These are phyloP conservation scores for Haematococcus sp. DNA, from an alignment of 139 green algal species.

Conservation along the genomic window DNA sequence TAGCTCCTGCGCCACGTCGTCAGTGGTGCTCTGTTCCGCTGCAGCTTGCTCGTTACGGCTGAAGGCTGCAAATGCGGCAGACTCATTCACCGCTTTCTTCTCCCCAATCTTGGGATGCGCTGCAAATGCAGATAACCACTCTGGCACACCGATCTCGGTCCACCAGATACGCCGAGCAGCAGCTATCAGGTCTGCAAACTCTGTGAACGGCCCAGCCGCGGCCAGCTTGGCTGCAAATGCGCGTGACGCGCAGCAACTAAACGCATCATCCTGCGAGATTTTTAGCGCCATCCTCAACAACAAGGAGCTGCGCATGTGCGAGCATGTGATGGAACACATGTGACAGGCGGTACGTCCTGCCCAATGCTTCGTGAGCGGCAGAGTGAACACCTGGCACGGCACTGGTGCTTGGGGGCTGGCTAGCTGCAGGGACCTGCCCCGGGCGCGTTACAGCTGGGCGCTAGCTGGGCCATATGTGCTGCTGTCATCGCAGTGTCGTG, in stretches of 20 bases:
- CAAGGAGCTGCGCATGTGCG: too few species aligned
- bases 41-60: slow-evolving; percentile 24
- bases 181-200: slow-evolving; percentile 32
- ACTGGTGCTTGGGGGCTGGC: too few species aligned
- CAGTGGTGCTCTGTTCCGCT: slow-evolving; percentile 12
- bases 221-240: slow-evolving; percentile 52
- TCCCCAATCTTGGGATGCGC: slow-evolving; percentile 90
- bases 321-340: too few species aligned
- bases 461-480: too few species aligned
- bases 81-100: slow-evolving; percentile 23
- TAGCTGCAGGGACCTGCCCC: too few species aligned
- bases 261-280: slow-evolving; percentile 16
- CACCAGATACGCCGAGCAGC: slow-evolving; percentile 65
- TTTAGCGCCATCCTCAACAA: not conserved
- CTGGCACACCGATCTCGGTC: slow-evolving; percentile 51
- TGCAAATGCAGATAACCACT: slow-evolving; percentile 87
- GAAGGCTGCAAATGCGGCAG: slow-evolving; percentile 31
- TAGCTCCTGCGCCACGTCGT: slow-evolving; percentile 43
- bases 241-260: slow-evolving; percentile 41
- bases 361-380: too few species aligned
- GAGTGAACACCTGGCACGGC: too few species aligned
- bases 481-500: too few species aligned
- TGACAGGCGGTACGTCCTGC: too few species aligned
- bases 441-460: too few species aligned
- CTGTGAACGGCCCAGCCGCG: slow-evolving; percentile 27